phyloP scores from a whole-genome alignment of 768 basidiomycete species.

The Leccinum barrowsii region DNA sequence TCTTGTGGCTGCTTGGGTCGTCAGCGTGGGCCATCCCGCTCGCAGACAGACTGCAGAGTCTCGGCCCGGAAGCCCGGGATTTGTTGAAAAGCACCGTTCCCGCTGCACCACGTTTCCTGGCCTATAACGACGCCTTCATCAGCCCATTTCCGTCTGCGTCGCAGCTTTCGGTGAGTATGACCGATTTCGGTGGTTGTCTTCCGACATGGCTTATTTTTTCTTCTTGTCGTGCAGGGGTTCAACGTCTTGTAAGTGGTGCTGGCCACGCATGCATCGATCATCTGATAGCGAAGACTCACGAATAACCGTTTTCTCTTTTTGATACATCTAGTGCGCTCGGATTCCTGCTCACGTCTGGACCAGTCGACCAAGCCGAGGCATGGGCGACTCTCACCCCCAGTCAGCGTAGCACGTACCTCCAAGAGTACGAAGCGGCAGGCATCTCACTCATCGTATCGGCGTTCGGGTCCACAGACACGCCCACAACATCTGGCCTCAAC shows the following conservation, averaged over 20 bases:
- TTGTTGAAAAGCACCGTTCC: background rate
- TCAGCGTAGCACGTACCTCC: constrained; percentile 39
- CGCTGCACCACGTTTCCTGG: background rate
- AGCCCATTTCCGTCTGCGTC: background rate
- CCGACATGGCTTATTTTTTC: background rate
- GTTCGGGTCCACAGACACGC: constrained; percentile 40
- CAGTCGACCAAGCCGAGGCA: background rate
- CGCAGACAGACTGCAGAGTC: background rate
- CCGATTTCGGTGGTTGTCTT: background rate
- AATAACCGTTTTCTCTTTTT: background rate
- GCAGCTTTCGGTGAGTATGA: background rate
- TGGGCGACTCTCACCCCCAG: constrained; percentile 36
- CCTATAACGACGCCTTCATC: background rate
- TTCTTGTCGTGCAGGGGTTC: constrained; percentile 17
- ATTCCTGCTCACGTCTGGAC: background rate
- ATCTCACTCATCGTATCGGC: constrained; percentile 53
- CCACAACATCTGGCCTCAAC: constrained; percentile 33
- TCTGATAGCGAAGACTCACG: background rate
- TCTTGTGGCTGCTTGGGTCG: background rate
- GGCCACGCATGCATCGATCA: background rate
- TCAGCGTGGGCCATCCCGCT: background rate
- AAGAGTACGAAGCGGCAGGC: constrained; percentile 48
- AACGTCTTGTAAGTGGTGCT: constrained; percentile 26
- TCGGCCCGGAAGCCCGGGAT: background rate
- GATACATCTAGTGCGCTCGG: background rate